phyloP scores from a whole-genome alignment of 2,329 filamentous ascomycete genomes.

The Lasiodiplodia citricola region DNA sequence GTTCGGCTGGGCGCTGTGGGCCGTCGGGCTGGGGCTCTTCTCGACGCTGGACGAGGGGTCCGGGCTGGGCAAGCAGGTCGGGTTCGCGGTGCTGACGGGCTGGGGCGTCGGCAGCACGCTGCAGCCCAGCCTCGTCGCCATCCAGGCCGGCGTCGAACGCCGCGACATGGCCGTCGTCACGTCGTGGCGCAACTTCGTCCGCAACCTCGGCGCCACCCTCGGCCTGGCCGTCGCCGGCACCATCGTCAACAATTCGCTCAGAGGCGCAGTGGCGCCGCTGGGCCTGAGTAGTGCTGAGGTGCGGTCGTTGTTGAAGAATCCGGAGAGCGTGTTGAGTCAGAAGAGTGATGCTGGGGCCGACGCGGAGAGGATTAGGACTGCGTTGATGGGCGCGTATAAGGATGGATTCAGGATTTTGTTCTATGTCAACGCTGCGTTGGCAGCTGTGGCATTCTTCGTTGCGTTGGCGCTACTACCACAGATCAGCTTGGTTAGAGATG shows the following conservation, averaged over 20 bases:
- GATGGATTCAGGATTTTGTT: constrained; percentile 14
- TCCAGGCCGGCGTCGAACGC: constrained; percentile 48
- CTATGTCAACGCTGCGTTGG: constrained; percentile 17
- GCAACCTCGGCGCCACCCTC: constrained; percentile 49
- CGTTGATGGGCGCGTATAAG: constrained; percentile 10
- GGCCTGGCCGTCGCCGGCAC: constrained; percentile 48
- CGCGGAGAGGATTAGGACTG: background rate
- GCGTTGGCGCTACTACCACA: constrained; percentile 15
- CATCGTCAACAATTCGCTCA: constrained; percentile 37
- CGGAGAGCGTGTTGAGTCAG: background rate
- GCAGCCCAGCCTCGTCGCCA: constrained; percentile 27
- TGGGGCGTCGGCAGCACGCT: constrained; percentile 24
- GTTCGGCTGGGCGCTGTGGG: constrained; percentile 36
- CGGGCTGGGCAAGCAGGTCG: constrained; percentile 59
- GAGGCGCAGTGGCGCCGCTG: background rate
- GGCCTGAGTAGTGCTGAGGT: background rate
- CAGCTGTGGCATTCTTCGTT: constrained; percentile 14
- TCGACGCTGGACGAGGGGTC: constrained; percentile 32
- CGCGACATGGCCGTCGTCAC: constrained; percentile 50
- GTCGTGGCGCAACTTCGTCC: constrained; percentile 42
- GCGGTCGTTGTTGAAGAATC: background rate
- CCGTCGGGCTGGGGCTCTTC: constrained; percentile 27
- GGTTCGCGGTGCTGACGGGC: constrained; percentile 57
- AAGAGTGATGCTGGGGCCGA: background rate
- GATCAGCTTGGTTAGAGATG: constrained; percentile 3